Evolutionary conservation across 768 basidiomycete genomes (phyloP).

Genomic region (Trametes gibbosa): DNA sequence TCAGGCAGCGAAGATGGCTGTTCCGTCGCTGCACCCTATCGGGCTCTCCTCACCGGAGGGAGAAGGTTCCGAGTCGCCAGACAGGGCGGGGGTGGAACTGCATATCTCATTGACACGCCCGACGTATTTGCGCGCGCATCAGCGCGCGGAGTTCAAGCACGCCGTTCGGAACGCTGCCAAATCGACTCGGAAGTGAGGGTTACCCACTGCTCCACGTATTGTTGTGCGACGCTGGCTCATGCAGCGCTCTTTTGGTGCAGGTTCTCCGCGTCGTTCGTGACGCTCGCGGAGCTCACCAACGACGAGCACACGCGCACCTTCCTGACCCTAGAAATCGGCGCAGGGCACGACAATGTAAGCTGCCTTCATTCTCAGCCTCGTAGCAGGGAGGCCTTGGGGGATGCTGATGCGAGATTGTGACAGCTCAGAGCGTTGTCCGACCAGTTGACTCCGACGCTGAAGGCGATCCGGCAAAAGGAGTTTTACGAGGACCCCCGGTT

Average conservation of each 20-base stretch:
- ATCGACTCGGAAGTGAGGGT: slow-evolving; percentile 44
- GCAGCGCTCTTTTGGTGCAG: slow-evolving; percentile 35
- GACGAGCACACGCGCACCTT: slow-evolving; percentile 83
- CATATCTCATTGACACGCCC: slow-evolving; percentile 88
- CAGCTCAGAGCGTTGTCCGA: slow-evolving; percentile 61
- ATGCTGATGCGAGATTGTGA: not conserved
- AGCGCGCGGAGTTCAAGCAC: slow-evolving; percentile 68
- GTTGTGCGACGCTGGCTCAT: too few species aligned
- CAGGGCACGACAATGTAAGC: slow-evolving; percentile 74
- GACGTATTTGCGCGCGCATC: slow-evolving; percentile 74
- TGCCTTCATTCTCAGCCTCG: not conserved
- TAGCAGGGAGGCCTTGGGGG: too few species aligned
- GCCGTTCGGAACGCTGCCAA: slow-evolving; percentile 55
- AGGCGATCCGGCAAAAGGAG: slow-evolving; percentile 62
- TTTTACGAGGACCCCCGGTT: slow-evolving; percentile 84
- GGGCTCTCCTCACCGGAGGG: slow-evolving; percentile 21
- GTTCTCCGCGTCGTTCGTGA: slow-evolving; percentile 70
- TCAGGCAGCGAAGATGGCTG: slow-evolving; percentile 39
- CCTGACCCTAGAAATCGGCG: slow-evolving; percentile 77
- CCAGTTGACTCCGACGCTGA: slow-evolving; percentile 56
- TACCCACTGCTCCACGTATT: not conserved
- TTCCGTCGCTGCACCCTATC: slow-evolving; percentile 49
- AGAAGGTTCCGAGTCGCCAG: slow-evolving; percentile 12
- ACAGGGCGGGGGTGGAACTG: slow-evolving; percentile 40
- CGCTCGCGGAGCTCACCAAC: slow-evolving; percentile 68